Conservation (phyloP, 2,329 filamentous ascomycete species). For the Talaromyces sp. region DNA sequence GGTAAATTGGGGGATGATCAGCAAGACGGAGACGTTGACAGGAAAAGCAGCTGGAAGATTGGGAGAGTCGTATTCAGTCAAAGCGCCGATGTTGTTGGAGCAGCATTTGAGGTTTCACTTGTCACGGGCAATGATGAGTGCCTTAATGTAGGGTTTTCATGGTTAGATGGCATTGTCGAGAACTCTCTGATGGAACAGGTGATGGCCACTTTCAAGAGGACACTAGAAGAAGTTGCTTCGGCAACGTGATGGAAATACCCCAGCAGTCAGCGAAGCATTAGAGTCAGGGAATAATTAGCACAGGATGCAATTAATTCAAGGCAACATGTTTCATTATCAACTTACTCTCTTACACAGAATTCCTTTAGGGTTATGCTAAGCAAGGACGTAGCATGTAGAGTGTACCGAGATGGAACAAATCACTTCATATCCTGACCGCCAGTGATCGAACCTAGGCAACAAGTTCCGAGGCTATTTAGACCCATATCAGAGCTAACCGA, state of each 20-base stretch:
- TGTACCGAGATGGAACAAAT: too few species aligned
- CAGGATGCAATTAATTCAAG: too few species aligned
- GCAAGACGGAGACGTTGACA: background rate
- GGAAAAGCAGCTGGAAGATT: background rate
- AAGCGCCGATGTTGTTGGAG: slow-evolving; percentile 6
- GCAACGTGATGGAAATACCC: background rate
- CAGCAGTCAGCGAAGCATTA: background rate
- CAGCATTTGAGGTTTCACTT: slow-evolving; percentile 7
- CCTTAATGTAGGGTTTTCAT: background rate
- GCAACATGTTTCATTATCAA: too few species aligned
- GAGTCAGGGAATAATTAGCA: background rate
- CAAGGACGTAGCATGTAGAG: too few species aligned
- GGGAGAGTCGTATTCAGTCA: slow-evolving; percentile 9
- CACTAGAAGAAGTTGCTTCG: background rate
- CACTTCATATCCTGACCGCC: background rate
- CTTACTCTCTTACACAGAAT: too few species aligned
- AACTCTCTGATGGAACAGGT: background rate
- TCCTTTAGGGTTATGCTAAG: too few species aligned
- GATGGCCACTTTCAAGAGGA: background rate
- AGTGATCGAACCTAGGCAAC: background rate
- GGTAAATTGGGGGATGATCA: background rate
- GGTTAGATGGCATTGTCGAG: slow-evolving; percentile 3
- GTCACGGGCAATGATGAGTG: slow-evolving; percentile 9
- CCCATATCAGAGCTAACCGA: background rate
- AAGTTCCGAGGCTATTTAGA: background rate